Evolutionary conservation across 495 filamentous ascomycete species (phyloP).

Genomic region (Aspergillus egyptiacus): DNA sequence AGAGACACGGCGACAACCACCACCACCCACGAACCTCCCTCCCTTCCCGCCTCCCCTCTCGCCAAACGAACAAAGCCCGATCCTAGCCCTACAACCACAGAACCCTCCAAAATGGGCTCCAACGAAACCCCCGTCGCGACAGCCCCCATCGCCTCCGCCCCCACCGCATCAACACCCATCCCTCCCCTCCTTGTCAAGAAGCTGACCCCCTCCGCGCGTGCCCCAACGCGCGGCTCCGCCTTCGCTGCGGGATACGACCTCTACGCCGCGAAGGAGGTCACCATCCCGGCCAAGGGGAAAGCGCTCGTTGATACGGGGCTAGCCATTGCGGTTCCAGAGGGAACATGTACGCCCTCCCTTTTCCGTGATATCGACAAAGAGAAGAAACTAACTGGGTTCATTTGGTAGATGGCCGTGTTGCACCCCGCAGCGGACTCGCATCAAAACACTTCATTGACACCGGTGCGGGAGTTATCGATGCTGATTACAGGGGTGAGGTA

Average conservation of each 20-base stretch:
- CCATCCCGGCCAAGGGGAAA: constrained; percentile 76
- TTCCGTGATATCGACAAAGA: neutral
- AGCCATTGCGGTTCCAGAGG: constrained; percentile 77
- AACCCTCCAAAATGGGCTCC: constrained; percentile 27
- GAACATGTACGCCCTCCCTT: constrained; percentile 61
- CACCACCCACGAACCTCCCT: constrained; percentile 45
- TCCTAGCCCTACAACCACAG: constrained; percentile 23
- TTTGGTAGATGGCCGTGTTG: constrained; percentile 73
- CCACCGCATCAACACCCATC: constrained; percentile 17
- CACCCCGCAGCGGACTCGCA: constrained; percentile 86
- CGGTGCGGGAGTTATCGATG: constrained; percentile 93
- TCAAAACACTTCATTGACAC: constrained; percentile 91
- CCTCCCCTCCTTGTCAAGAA: constrained; percentile 79
- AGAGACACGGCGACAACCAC: constrained; percentile 16
- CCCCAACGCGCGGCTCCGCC: constrained; percentile 81
- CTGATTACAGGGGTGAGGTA: constrained; percentile 90
- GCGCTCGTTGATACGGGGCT: constrained; percentile 85
- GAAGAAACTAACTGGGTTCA: neutral
- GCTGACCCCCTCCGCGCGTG: constrained; percentile 61
- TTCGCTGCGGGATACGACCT: constrained; percentile 93
- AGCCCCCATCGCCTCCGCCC: neutral
- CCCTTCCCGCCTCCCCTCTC: constrained; percentile 55
- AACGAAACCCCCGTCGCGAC: constrained; percentile 21
- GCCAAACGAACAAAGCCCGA: constrained; percentile 57
- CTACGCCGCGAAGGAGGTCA: constrained; percentile 66